Percentiles rank a stretch among this genome's conserved stretches.
Evolutionary conservation across 78 protist genomes (phyloP).

Genomic region (Ministeria vibrans): DNA sequence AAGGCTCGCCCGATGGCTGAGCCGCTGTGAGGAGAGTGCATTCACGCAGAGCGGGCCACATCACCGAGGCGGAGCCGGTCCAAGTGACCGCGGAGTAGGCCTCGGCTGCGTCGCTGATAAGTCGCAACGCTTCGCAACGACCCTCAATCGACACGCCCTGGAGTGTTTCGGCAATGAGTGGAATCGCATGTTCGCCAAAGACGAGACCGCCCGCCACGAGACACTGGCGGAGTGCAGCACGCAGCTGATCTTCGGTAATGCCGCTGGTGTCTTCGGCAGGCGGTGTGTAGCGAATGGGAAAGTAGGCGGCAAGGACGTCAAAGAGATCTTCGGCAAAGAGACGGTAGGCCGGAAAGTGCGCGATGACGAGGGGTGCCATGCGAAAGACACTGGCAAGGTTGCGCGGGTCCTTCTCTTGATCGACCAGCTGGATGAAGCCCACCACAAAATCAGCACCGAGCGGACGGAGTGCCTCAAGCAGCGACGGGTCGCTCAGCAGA

Average conservation of each 20-base stretch:
- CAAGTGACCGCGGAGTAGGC: not conserved
- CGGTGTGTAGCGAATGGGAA: slow-evolving; percentile 81
- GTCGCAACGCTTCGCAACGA: not conserved
- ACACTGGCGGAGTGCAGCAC: not conserved
- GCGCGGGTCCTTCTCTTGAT: slow-evolving; percentile 93
- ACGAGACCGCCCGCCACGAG: not conserved
- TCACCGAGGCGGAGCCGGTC: not conserved
- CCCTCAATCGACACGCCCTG: not conserved
- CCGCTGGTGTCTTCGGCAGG: slow-evolving; percentile 72
- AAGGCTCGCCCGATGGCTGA: not conserved
- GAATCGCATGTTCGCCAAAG: not conserved
- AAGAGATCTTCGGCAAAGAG: slow-evolving; percentile 47
- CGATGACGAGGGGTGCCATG: slow-evolving; percentile 17
- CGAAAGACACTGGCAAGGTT: slow-evolving; percentile 58
- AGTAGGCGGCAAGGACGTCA: slow-evolving; percentile 68
- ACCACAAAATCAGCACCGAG: slow-evolving; percentile 57
- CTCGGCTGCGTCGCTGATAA: not conserved
- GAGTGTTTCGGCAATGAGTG: not conserved
- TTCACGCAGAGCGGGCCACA: not conserved
- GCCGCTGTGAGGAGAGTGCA: too few species aligned
- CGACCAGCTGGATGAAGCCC: slow-evolving; percentile 67
- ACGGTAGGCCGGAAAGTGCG: not conserved
- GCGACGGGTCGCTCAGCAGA: too few species aligned
- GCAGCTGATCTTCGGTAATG: not conserved
- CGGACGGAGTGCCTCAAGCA: too few species aligned